Conservation (phyloP, 805 yeast species). For the Candida ovalis region DNA sequence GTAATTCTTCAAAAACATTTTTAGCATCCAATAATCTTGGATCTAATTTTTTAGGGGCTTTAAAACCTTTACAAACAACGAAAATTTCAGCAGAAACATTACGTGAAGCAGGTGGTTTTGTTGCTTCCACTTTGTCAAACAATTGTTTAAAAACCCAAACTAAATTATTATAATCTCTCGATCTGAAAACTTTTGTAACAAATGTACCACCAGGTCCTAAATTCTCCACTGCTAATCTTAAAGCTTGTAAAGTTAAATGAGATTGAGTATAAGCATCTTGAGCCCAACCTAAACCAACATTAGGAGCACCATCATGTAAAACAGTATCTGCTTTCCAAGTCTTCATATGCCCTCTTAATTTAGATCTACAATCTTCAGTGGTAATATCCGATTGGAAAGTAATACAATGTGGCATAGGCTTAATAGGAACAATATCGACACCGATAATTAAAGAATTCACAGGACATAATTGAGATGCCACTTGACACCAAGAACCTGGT, state of each 20-base stretch:
- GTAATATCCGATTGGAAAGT: constrained; percentile 97
- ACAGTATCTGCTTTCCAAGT: constrained; percentile 99
- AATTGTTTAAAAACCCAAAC: constrained; percentile 97
- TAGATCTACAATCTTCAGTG: constrained; percentile 95
- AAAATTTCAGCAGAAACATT: constrained; percentile 98
- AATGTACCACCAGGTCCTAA: constrained; percentile 89
- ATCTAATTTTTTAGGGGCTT: constrained; percentile 93
- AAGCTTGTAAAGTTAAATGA: constrained; percentile 89
- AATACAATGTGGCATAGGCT: constrained; percentile 90
- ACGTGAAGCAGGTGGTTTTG: constrained; percentile 98
- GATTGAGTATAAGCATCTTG: constrained; percentile 99
- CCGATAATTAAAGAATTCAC: constrained; percentile 91
- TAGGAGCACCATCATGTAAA: constrained; percentile 99
- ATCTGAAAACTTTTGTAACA: constrained; percentile 94
- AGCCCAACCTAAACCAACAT: constrained; percentile 99
- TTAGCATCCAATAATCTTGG: constrained; percentile 88
- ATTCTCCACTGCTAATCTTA: constrained; percentile 92
- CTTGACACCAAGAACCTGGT: constrained; percentile 99
- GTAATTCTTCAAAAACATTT: constrained; percentile 90
- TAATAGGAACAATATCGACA: constrained; percentile 98
- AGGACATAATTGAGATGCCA: constrained; percentile 91
- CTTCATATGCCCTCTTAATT: constrained; percentile 90
- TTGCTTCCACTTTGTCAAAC: constrained; percentile 95
- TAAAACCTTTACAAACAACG: constrained; percentile 93
- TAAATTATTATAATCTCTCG: constrained; percentile 96